These are phyloP conservation scores for Leishmania arabica DNA, from an alignment of 208 protist species.

Conservation along the genomic window DNA sequence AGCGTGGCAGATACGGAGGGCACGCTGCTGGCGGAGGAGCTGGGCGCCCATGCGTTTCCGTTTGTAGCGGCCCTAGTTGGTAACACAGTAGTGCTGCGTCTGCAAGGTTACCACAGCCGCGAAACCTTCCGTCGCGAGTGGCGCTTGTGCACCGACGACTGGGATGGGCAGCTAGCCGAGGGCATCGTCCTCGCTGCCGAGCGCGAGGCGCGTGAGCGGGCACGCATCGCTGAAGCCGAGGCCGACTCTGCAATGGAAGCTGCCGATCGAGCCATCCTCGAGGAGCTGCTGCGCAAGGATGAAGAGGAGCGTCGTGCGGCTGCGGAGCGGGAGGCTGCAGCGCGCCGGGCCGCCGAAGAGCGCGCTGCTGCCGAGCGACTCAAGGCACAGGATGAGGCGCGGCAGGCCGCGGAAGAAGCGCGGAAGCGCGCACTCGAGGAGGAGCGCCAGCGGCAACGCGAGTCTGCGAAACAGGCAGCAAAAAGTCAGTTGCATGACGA, in stretches of 20 bases:
- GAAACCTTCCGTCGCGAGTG: slow-evolving; percentile 61
- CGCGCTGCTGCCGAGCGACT: slow-evolving; percentile 22
- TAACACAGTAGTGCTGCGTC: slow-evolving; percentile 48
- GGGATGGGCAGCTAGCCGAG: slow-evolving; percentile 66
- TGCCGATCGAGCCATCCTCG: slow-evolving; percentile 60
- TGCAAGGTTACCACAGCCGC: slow-evolving; percentile 52
- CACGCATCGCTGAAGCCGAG: slow-evolving; percentile 51
- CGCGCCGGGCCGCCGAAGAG: slow-evolving; percentile 26
- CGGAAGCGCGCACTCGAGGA: slow-evolving; percentile 17
- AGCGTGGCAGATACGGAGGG: slow-evolving; percentile 58
- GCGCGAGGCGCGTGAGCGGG: slow-evolving; percentile 57
- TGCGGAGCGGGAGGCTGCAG: slow-evolving; percentile 29
- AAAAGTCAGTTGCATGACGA: slow-evolving; percentile 40
- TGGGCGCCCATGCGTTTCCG: slow-evolving; percentile 65
- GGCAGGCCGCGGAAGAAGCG: slow-evolving; percentile 31
- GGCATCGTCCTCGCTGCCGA: slow-evolving; percentile 63
- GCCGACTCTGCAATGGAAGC: slow-evolving; percentile 48
- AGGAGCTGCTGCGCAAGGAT: slow-evolving; percentile 29
- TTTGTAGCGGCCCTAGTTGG: slow-evolving; percentile 65
- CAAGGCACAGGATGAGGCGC: slow-evolving; percentile 26
- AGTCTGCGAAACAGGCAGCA: slow-evolving; percentile 20
- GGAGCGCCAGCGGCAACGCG: slow-evolving; percentile 15
- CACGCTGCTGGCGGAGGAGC: slow-evolving; percentile 43
- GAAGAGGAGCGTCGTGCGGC: slow-evolving; percentile 21
- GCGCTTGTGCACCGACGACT: slow-evolving; percentile 49